phyloP scores from a whole-genome alignment of 768 basidiomycete genomes.

The Lenzites betulinus region DNA sequence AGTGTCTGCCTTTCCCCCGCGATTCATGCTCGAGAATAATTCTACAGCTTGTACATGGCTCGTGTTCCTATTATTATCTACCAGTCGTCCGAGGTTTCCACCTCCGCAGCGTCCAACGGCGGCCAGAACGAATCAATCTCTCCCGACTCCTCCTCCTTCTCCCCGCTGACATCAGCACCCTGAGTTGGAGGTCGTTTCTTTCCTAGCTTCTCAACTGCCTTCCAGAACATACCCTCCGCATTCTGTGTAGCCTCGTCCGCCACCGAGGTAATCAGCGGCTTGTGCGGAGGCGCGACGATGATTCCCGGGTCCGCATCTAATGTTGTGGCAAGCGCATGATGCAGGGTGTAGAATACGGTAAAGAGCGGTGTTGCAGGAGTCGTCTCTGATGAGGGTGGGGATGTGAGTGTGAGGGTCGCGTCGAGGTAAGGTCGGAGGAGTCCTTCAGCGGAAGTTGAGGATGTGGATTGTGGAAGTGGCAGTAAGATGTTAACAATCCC shows the following conservation, averaged over 20 bases:
- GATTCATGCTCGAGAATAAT: too few relatives aligned
- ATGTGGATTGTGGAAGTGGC: conserved; percentile 38
- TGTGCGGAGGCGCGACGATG: conserved; percentile 32
- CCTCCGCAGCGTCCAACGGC: conserved; percentile 23
- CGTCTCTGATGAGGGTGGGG: not conserved
- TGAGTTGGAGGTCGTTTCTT: conserved; percentile 31
- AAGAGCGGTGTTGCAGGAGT: conserved; percentile 46
- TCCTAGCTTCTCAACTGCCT: conserved; percentile 37
- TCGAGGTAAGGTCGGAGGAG: conserved; percentile 61
- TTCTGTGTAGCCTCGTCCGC: conserved; percentile 57
- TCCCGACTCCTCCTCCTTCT: conserved; percentile 34
- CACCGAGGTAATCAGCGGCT: conserved; percentile 47
- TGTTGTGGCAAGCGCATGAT: conserved; percentile 15
- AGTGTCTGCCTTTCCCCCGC: too few relatives aligned
- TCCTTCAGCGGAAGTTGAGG: conserved; percentile 37
- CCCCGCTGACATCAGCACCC: conserved; percentile 8
- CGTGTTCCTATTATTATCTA: not conserved
- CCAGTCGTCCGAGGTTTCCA: conserved; percentile 21
- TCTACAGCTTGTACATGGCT: not conserved
- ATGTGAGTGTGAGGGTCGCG: conserved; percentile 39
- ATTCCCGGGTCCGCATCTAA: conserved; percentile 27
- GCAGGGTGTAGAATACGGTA: conserved; percentile 57
- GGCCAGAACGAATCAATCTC: conserved; percentile 26
- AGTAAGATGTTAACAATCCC: conserved; percentile 63
- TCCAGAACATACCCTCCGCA: conserved; percentile 63